Percentiles rank a stretch among this genome's conserved stretches.
Conservation (phyloP, 169 alveolate species). For the Cryptosporidium tyzzeri region DNA sequence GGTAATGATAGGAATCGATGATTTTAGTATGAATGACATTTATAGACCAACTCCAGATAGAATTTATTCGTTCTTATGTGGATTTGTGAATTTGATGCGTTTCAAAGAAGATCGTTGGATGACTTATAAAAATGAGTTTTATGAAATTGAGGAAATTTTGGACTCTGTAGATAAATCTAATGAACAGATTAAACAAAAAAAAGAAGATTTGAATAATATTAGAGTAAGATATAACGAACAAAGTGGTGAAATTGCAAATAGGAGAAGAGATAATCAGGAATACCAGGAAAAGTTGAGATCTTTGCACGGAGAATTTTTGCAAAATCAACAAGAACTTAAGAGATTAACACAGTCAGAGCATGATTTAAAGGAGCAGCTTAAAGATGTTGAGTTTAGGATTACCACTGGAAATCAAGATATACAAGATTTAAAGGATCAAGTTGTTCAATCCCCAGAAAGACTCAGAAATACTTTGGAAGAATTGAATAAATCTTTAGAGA, state of each 20-base stretch:
- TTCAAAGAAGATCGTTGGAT: constrained; percentile 75
- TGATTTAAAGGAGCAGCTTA: constrained; percentile 49
- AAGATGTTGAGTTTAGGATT: constrained; percentile 60
- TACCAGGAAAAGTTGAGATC: constrained; percentile 65
- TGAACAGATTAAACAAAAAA: constrained; percentile 66
- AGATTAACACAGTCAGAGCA: constrained; percentile 58
- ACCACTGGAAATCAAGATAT: constrained; percentile 64
- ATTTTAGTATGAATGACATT: constrained; percentile 67
- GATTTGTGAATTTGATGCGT: constrained; percentile 73
- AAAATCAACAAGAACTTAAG: constrained; percentile 63
- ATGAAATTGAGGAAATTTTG: constrained; percentile 53
- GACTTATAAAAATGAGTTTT: constrained; percentile 63
- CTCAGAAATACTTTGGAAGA: constrained; percentile 62
- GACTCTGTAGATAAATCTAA: constrained; percentile 58
- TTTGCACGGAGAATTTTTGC: constrained; percentile 66
- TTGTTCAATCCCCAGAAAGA: constrained; percentile 70
- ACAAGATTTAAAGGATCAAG: constrained; percentile 66
- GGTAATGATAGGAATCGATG: constrained; percentile 71
- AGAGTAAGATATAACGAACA: constrained; percentile 53
- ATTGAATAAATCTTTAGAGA: constrained; percentile 50
- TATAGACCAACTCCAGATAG: constrained; percentile 74
- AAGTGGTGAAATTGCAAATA: constrained; percentile 44
- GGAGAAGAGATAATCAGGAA: constrained; percentile 66
- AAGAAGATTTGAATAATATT: constrained; percentile 53
- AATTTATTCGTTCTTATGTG: constrained; percentile 55